phyloP scores from a whole-genome alignment of 257 asterid genomes.

The Schizonepeta tenuifolia region DNA sequence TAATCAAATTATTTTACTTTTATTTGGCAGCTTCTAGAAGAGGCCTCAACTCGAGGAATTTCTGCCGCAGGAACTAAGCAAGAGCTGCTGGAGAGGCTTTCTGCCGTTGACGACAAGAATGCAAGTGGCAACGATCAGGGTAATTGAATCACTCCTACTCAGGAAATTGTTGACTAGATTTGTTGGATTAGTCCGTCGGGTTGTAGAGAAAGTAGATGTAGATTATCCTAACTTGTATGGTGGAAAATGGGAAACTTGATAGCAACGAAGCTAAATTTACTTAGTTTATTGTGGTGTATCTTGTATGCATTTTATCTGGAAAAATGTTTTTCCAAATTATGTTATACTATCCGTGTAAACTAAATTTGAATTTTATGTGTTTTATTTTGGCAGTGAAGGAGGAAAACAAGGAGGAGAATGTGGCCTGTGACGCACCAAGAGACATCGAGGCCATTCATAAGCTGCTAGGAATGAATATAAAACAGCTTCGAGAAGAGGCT shows the following conservation, averaged over 20 bases:
- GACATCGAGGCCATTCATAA: slow-evolving; percentile 56
- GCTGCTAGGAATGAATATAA: slow-evolving; percentile 58
- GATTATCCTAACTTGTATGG: background rate
- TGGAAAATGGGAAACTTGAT: background rate
- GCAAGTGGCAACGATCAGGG: slow-evolving; percentile 43
- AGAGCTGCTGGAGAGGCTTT: slow-evolving; percentile 74
- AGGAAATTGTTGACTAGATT: background rate
- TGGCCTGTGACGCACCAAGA: slow-evolving; percentile 38
- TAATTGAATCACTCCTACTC: slow-evolving; percentile 25
- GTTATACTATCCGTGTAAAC: too few species aligned
- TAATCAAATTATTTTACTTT: slow-evolving; percentile 16
- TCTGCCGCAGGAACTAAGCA: slow-evolving; percentile 64
- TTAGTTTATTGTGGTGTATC: background rate
- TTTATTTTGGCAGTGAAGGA: slow-evolving; percentile 27
- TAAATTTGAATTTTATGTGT: background rate
- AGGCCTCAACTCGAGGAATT: slow-evolving; percentile 63
- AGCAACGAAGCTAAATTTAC: background rate
- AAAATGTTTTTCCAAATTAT: too few species aligned
- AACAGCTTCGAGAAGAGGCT: slow-evolving; percentile 77
- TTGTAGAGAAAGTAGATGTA: background rate
- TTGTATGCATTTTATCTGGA: too few species aligned
- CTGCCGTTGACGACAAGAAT: slow-evolving; percentile 33
- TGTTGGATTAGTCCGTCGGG: background rate
- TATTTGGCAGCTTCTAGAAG: slow-evolving; percentile 55
- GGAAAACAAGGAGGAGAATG: slow-evolving; percentile 41